Evolutionary conservation across 352 stramenopile genomes (phyloP), one percentile per base, ranked within the genome.

Genomic region (Phytophthora chlamydospora): DNA sequence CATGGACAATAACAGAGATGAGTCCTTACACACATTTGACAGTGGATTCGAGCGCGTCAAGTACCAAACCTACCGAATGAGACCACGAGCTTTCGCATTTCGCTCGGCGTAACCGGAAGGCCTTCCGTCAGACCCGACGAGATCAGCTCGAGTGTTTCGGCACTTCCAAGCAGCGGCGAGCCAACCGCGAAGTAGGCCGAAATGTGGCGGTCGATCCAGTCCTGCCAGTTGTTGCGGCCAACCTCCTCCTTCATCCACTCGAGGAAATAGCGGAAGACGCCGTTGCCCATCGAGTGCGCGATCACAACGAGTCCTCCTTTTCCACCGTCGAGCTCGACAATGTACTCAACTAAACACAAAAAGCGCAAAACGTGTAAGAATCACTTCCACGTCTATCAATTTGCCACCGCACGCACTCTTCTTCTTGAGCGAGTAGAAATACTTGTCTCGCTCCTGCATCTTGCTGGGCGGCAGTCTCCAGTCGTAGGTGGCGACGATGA

Each of bases 231-330:
- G 45, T 93, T 82, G 6, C 70, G 66, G 1, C 83, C 83, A 17
- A 94, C 70, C 52, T 94, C 83, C 46, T 86, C 76, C 50, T 88
- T 84, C 48, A 94, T 67, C 85, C 85, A 94, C 53, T 80, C 79
- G 31, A 94, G 76, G 41, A 94, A 94, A 71, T 94, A 94, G 3
- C 83, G 83, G 19, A 94, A 88, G 14, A 92, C 59, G 33, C 74
- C 73, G 57, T 94, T 94, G 31, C 85, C 85, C 77, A 94, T 90
- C 31, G 85, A 94, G 54, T 94, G 85, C 0, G 83, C 85, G 59
- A 94, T 87, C 29, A 94, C 79, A 29, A 94, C 83, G 24, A 90
- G 60, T 13, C 83, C 78, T 11, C 73, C 68, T 11, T 41, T 51
- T 27, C 67, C 52, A 16, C 75, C 78, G 35, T 90, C 75, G 13